Percentiles rank a stretch among this genome's conserved stretches.
phyloP scores from a whole-genome alignment of 192 early-diverging fungal genomes.

The Backusella circina region DNA sequence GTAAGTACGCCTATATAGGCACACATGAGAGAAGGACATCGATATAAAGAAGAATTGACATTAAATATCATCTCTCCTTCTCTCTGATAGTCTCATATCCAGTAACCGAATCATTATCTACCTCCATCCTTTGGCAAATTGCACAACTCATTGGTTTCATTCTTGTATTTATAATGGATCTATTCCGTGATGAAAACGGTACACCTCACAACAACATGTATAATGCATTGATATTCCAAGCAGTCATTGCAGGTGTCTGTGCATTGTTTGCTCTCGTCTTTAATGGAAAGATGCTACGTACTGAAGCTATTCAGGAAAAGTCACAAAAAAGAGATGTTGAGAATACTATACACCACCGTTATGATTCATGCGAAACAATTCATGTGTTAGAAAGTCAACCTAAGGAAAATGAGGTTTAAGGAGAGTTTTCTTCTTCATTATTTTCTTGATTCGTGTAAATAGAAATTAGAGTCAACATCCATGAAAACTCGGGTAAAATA shows the following conservation, averaged over 20 bases:
- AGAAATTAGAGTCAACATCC: background rate
- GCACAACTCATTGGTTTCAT: conserved; percentile 30
- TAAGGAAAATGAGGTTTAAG: background rate
- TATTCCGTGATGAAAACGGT: conserved; percentile 18
- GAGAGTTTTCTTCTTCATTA: background rate
- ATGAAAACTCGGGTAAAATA: background rate
- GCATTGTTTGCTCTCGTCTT: conserved; percentile 15
- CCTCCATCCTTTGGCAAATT: conserved; percentile 31
- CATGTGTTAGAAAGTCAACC: background rate
- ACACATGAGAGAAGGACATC: background rate
- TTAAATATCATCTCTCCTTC: background rate
- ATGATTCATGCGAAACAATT: background rate
- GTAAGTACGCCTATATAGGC: conserved; percentile 1
- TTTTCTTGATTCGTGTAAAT: background rate
- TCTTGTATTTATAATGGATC: conserved; percentile 30
- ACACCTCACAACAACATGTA: conserved; percentile 20
- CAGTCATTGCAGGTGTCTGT: conserved; percentile 12
- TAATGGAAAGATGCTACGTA: conserved; percentile 15
- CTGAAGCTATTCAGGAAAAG: conserved; percentile 7
- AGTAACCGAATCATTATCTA: conserved; percentile 26
- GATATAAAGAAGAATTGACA: background rate
- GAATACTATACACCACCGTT: background rate
- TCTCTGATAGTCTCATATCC: conserved; percentile 28
- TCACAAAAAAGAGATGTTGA: background rate
- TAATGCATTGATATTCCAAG: conserved; percentile 23